Evolutionary conservation across 2,329 filamentous ascomycete species (phyloP), one percentile per base, ranked within the genome.

Genomic region (Zopfia rhizophila): DNA sequence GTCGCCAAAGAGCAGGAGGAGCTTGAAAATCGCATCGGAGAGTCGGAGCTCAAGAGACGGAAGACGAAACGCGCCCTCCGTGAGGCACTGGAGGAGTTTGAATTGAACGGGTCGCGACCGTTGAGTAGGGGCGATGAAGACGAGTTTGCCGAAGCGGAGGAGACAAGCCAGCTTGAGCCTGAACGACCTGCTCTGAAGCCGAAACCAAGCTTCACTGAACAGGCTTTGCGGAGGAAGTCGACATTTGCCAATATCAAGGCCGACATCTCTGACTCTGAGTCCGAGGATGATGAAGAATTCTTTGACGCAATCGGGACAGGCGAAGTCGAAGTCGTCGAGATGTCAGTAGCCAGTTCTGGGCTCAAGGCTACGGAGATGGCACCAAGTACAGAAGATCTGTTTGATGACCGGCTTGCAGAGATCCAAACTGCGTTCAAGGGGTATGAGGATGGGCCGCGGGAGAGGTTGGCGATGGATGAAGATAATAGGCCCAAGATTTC

Each of bases 291-390:
- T 35, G 89, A 96, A 39, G 93, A 97, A 67, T 99, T 99, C 70
- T 99, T 97, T 60, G 94, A 99, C 73, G 94, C 94, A 7, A 88
- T 99, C 5, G 94, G 96, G 70, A 90, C 92, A 29, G 94, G 94
- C 11, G 89, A 94, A 63, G 90, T 97, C 12, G 87, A 96, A 58
- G 85, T 95, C 5, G 77, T 88, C 4, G 84, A 87, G 46, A 79
- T 90, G 74, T 84, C 87, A 11, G 55, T 60, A 3, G 30, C 64
- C 8, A 54, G 47, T 31, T 50, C 48, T 73, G 77, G 21, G 72
- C 77, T 28, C 71, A 81, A 60, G 35, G 57, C 50, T 1, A 51
- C 45, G 4, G 57, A 65, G 14, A 36, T 45, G 7, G 45, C 65
- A 16, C 53, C 60, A 13, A 52, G 59, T 28, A 75, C 78, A 31